These are phyloP conservation scores for Cyberlindnera mrakii DNA, from an alignment of 805 yeast species.

Conservation along the genomic window DNA sequence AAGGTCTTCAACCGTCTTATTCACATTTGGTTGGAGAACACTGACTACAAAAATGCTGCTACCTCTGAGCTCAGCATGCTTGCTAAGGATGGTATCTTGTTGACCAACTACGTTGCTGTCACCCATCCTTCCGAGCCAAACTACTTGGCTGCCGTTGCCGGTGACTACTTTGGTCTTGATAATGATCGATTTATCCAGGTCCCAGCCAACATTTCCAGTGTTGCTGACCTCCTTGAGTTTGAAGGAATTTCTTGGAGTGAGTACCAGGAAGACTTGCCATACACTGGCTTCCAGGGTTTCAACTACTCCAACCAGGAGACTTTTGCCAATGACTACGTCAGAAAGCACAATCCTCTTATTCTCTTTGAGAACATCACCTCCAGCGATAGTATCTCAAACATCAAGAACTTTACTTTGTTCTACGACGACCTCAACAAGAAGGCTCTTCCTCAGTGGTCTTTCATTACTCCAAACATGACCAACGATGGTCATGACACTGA, in stretches of 20 bases:
- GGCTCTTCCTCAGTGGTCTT: conserved; percentile 44
- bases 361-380: conserved; percentile 33
- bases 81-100: conserved; percentile 37
- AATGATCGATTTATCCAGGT: conserved; percentile 39
- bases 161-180: conserved; percentile 44
- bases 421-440: conserved; percentile 33
- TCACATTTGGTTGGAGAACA: conserved; percentile 46
- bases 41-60: conserved; percentile 45
- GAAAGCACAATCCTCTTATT: conserved; percentile 47
- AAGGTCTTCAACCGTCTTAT: conserved; percentile 33
- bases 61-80: conserved; percentile 36
- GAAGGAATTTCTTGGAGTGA: conserved; percentile 45
- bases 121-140: conserved; percentile 53
- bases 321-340: conserved; percentile 40
- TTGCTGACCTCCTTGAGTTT: conserved; percentile 38
- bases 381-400: conserved; percentile 33
- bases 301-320: conserved; percentile 21
- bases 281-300: conserved; percentile 45
- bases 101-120: conserved; percentile 46
- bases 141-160: conserved; percentile 36
- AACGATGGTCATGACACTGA: conserved; percentile 47
- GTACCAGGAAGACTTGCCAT: conserved; percentile 48
- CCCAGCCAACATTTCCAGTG: conserved; percentile 40
- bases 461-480: conserved; percentile 50
- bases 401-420: conserved; percentile 43